These are phyloP conservation scores for Bretschneidera sinensis DNA, from an alignment of 345 rosid genomes.

Conservation along the genomic window DNA sequence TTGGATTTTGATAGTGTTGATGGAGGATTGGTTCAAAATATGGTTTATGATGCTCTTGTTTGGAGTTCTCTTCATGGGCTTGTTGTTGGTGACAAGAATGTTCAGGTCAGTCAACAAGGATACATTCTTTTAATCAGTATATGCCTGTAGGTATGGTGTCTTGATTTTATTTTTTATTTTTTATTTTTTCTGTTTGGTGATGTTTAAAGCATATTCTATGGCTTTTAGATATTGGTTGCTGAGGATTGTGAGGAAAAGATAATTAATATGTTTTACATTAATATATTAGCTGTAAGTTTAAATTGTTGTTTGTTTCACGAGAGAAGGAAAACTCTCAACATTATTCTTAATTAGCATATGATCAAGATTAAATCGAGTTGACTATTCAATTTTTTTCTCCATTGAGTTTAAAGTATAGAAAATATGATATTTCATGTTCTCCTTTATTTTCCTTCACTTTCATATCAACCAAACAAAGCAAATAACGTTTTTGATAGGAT, in stretches of 20 bases:
- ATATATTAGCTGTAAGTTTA: no score
- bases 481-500: no score
- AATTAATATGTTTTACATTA: no score
- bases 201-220: neutral
- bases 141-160: neutral
- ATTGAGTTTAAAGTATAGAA: neutral
- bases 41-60: slow-evolving; percentile 90
- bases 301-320: no score
- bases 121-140: neutral
- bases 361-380: neutral
- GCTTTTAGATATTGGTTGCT: neutral
- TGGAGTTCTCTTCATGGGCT: slow-evolving; percentile 97
- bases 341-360: neutral
- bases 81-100: slow-evolving; percentile 75
- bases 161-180: no score
- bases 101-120: slow-evolving; percentile 36
- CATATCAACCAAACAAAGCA: no score
- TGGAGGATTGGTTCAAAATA: slow-evolving; percentile 54
- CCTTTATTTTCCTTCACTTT: no score
- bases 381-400: no score
- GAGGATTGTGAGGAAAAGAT: no score
- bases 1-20: slow-evolving; percentile 48
- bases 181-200: neutral
- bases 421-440: no score
- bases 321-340: no score